phyloP scores from a whole-genome alignment of 345 rosid genomes.

The Populus davidiana region DNA sequence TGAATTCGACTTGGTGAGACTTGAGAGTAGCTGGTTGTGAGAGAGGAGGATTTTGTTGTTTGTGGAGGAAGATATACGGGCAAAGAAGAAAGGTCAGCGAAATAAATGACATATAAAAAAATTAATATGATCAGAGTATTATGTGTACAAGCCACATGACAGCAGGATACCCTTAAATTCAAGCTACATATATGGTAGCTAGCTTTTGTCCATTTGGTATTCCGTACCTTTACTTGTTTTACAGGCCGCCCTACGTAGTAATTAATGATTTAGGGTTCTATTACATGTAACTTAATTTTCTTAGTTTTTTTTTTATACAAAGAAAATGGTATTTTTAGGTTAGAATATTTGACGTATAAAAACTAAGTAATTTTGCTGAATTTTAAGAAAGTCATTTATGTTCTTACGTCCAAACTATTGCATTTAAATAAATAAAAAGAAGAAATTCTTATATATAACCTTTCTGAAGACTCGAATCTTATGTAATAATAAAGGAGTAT shows the following conservation, averaged over 20 bases:
- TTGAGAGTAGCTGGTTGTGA: slow-evolving; percentile 4
- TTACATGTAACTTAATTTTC: no score
- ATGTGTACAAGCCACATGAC: slow-evolving; percentile 25
- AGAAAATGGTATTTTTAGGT: no score
- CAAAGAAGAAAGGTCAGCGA: slow-evolving; percentile 41
- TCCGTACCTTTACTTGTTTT: neutral
- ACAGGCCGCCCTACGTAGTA: neutral
- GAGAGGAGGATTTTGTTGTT: slow-evolving; percentile 17
- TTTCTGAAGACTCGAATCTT: no score
- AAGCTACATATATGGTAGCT: neutral
- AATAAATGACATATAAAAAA: slow-evolving; percentile 38
- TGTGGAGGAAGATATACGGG: slow-evolving; percentile 34
- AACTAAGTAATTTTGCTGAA: no score
- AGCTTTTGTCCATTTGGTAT: neutral
- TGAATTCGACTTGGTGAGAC: neutral
- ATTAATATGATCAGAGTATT: slow-evolving; percentile 25
- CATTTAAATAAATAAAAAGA: no score
- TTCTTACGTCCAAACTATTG: no score
- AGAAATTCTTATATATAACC: no score
- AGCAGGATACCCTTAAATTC: slow-evolving; percentile 18
- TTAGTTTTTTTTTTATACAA: no score
- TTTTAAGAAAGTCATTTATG: no score
- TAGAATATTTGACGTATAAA: no score
- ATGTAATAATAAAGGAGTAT: no score
- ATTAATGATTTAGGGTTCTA: no score